Evolutionary conservation across 2,329 filamentous ascomycete genomes (phyloP), one percentile per base, ranked within the genome.

Genomic region (Ophiostoma fasciatum): DNA sequence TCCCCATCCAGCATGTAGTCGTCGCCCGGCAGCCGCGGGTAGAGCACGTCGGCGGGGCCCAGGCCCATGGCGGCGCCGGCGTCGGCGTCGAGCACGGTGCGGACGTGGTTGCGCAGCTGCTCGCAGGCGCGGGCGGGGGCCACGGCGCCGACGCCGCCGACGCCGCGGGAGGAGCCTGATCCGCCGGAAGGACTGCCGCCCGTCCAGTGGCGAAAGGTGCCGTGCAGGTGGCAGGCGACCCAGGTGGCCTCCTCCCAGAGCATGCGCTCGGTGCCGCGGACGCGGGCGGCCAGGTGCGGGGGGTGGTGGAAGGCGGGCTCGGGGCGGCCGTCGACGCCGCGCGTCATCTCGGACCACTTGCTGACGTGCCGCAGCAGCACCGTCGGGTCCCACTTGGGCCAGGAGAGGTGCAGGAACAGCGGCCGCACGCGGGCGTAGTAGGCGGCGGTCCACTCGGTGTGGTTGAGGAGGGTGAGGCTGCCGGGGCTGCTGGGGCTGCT

Each of bases 331-430:
- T 48, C 50, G 13, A 46, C 27, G 21, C 50, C 46, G 17, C 20
- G 27, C 4, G 50, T 45, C 33, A 26, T 45, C 25, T 37, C 43
- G 13, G 45, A 43, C 29, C 49, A 45, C 36, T 39, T 44, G 23
- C 42, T 44, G 28, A 46, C 28, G 21, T 38, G 18, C 15, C 45
- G 42, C 6, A 46, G 40, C 14, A 57, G 35, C 17, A 42, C 45
- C 13, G 43, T 40, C 15, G 55, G 46, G 38, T 59, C 53, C 39
- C 56, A 48, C 42, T 58, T 57, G 38, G 52, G 49, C 31, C 50
- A 50, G 42, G 52, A 53, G 42, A 51, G 48, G 42, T 58, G 56
- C 28, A 57, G 42, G 41, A 59, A 58, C 33, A 58, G 42, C 15
- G 46, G 45, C 10, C 44, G 43, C 13, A 49, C 46, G n/a, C 15